Evolutionary conservation across 345 rosid species (phyloP), one percentile per base, ranked within the genome.

Genomic region (Excoecaria agallocha): DNA sequence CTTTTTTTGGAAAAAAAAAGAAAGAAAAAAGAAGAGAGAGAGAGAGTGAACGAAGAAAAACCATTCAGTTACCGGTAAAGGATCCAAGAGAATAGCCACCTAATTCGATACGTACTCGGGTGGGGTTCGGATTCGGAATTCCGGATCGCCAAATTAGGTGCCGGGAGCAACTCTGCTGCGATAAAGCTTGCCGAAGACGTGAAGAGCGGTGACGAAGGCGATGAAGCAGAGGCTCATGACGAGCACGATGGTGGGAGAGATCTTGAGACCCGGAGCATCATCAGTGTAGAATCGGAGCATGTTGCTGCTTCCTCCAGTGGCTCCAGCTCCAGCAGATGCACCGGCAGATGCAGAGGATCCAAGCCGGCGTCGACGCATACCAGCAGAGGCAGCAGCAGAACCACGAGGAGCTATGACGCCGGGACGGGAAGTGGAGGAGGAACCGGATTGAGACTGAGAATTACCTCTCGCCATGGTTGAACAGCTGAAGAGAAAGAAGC

Each of bases 221-320:
- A 93, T 93, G 91, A 93, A 93, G 88, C 97, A 91, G 77, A 93
- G 89, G 70, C 98, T 93, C 87, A 93, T 90, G 68, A 93, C 89
- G 69, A 93, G 95, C 61, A 93, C 98, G 35, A 90, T 90, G 19
- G 97, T 93, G 1, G 98, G 98, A 37, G 97, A 88, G 85, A 93
- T 93, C 91, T 89, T 93, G 73, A 93, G 81, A 0, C 98, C 98
- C 0, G 98, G 98, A 20, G 94, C 86, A 22, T 93, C 97, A 62
- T 91, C 98, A 6, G 97, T 93, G 90, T 93, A 93, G 92, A 93
- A 91, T 38, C 97, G 87, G 74, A 93, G 95, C 97, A 93, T 89
- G 83, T 93, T 93, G 73, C 82, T 76, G 52, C 88, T 76, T 3
- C 78, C 37, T 3, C 76, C 46, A 39, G 68, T 11, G 8, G 85